These are phyloP conservation scores for Ogataea dorogensis DNA, from an alignment of 805 yeast species.

Conservation along the genomic window DNA sequence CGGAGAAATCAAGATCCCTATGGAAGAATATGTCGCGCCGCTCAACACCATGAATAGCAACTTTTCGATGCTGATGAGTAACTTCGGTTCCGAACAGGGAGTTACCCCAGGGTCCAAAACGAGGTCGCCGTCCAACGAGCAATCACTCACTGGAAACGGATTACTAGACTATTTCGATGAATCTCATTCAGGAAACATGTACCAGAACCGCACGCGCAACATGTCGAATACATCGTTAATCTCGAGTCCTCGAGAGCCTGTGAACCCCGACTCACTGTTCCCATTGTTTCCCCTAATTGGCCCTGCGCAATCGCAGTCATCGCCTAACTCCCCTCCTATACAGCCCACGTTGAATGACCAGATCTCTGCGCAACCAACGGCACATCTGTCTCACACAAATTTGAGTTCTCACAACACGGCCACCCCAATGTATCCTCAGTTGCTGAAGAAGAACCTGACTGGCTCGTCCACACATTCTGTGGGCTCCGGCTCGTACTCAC, in stretches of 20 bases:
- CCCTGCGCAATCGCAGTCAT: conserved; percentile 26
- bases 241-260: conserved; percentile 21
- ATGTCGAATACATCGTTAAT: conserved; percentile 16
- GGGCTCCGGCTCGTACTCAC: conserved; percentile 19
- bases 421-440: conserved; percentile 13
- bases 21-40: conserved; percentile 38
- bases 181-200: conserved; percentile 6
- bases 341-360: conserved; percentile 15
- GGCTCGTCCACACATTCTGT: conserved; percentile 31
- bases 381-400: conserved; percentile 23
- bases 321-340: conserved; percentile 17
- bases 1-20: conserved; percentile 35
- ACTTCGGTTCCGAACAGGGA: conserved; percentile 11
- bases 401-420: conserved; percentile 20
- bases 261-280: conserved; percentile 32
- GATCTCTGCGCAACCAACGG: conserved; percentile 12
- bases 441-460: conserved; percentile 24
- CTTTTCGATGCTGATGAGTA: conserved; percentile 29
- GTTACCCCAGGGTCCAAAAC: conserved; percentile 1
- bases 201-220: conserved; percentile 14
- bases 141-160: conserved; percentile 30
- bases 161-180: conserved; percentile 32
- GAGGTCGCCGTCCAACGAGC: conserved; percentile 9
- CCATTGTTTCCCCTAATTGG: conserved; percentile 36
- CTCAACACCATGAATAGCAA: conserved; percentile 36